Evolutionary conservation across 371 early-diverging fungal species (phyloP), one percentile per base, ranked within the genome.

Genomic region (Mortierella sp.): DNA sequence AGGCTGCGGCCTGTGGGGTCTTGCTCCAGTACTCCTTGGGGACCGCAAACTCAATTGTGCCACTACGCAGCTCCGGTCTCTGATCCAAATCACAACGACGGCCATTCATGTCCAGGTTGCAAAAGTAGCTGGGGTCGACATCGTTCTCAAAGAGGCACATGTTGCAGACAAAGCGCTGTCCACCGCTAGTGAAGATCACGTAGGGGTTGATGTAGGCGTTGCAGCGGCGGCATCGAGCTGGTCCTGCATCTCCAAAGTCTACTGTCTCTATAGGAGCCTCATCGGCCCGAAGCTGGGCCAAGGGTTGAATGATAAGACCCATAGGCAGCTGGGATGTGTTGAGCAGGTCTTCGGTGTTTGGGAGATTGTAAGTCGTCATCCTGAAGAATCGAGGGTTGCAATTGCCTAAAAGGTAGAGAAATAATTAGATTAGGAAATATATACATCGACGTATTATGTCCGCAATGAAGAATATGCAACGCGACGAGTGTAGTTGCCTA

Each of bases 181-280:
- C 99, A 4, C 97, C 98, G 37, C 96, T 94, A 16, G 92, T 91
- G 77, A 96, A 99, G 39, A 85, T 87, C 84, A 96, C 94, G 87
- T 91, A 93, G 9, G 97, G 96, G 85, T 99, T 99, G 77, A 98
- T 90, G 76, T 99, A 99, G 1, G 93, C 97, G 70, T 95, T 94
- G 91, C 99, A 99, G 2, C 98, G 93, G n/a, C 87, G 84, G 84
- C 99, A 99, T 24, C 99, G 92, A 8, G 96, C 86, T 1, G 99
- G 99, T 0, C 99, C 99, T 16, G 91, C 87, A 37, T 92, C 93
- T 13, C 97, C 99, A 88, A 95, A 96, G 86, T 98, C 94, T 5
- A 98, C 96, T 0, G 95, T 89, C 63, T 94, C 94, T 26, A 98
- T 87, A 4, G 95, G 94, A 16, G 91, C 91, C 84, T 98, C 97